A percentile compares a stretch with the other conserved stretches of the same genome.
These are phyloP conservation scores for Chenopodium suecicum DNA, from an alignment of 148 eudicot species.

Conservation along the genomic window DNA sequence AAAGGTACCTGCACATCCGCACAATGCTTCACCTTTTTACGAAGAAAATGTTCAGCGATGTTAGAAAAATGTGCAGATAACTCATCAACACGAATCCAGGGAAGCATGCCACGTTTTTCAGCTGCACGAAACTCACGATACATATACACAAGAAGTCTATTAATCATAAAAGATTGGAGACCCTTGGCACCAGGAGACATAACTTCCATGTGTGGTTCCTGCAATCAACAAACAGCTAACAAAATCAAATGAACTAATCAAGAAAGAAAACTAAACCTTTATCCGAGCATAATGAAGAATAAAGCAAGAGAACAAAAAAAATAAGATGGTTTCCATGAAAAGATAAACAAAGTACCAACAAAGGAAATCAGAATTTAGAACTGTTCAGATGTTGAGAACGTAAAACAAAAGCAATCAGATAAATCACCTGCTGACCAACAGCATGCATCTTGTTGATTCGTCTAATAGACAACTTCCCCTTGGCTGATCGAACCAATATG, in stretches of 20 bases:
- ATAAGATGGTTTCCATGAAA: neutral
- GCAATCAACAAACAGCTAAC: conserved; percentile 24
- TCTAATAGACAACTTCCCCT: conserved; percentile 91
- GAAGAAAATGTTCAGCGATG: conserved; percentile 64
- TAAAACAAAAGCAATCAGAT: neutral
- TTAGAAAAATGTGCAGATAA: conserved; percentile 71
- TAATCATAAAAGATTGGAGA: conserved; percentile 64
- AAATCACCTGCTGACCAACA: conserved; percentile 90
- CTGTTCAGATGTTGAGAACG: neutral
- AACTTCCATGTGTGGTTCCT: conserved; percentile 98
- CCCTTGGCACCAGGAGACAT: conserved; percentile 85
- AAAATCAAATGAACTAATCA: conserved; percentile 7
- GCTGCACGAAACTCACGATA: conserved; percentile 82
- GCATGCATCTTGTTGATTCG: conserved; percentile 91
- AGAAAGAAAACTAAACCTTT: conserved; percentile 1
- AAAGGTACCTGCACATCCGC: conserved; percentile 79
- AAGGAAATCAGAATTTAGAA: neutral
- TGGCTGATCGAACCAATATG: conserved; percentile 85
- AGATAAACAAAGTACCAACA: neutral
- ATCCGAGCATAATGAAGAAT: neutral
- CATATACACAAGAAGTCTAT: conserved; percentile 83
- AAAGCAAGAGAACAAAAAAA: neutral
- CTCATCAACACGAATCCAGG: conserved; percentile 81
- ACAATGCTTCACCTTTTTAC: conserved; percentile 85
- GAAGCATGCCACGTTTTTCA: conserved; percentile 72